Percentiles rank a stretch among this genome's conserved stretches.
These are phyloP conservation scores for Lagerstroemia speciosa DNA, from an alignment of 345 rosid genomes.

Conservation along the genomic window DNA sequence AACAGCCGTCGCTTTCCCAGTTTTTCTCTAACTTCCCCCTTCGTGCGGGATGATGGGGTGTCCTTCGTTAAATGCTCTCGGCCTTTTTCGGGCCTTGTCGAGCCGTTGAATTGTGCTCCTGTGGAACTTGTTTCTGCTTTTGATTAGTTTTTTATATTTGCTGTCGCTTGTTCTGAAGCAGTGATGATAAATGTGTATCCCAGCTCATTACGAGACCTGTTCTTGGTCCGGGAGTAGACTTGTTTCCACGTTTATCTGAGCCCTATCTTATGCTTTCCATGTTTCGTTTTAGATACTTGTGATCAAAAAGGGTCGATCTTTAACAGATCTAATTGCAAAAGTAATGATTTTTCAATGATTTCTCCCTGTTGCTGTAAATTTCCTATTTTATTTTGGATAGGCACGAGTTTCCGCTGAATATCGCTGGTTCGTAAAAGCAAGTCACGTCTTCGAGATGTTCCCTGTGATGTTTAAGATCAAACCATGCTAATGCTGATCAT, in stretches of 20 bases:
- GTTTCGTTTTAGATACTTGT: not conserved
- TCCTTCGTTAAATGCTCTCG: not conserved
- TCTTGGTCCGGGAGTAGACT: slow-evolving; percentile 27
- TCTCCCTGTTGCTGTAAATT: not conserved
- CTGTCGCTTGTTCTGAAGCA: not conserved
- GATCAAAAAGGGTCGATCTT: too few relatives aligned
- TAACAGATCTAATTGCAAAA: too few relatives aligned
- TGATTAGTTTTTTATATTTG: not conserved
- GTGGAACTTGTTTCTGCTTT: not conserved
- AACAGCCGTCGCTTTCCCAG: too few relatives aligned
- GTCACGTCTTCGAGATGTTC: slow-evolving; percentile 8
- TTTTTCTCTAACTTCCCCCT: too few relatives aligned
- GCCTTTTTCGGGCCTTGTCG: too few relatives aligned
- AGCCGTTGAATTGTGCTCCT: not conserved
- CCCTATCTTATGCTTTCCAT: not conserved
- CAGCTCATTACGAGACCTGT: slow-evolving; percentile 61
- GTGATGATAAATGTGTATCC: slow-evolving; percentile 42
- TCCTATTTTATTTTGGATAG: not conserved
- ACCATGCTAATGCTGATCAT: slow-evolving; percentile 59
- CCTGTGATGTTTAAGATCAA: slow-evolving; percentile 30
- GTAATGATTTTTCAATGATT: not conserved
- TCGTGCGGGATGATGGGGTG: too few relatives aligned
- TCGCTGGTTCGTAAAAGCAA: too few relatives aligned
- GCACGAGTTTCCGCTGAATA: not conserved
- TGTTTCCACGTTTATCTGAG: slow-evolving; percentile 35